Evolutionary conservation across 768 basidiomycete species (phyloP).

Genomic region (Coprinopsis sp.): DNA sequence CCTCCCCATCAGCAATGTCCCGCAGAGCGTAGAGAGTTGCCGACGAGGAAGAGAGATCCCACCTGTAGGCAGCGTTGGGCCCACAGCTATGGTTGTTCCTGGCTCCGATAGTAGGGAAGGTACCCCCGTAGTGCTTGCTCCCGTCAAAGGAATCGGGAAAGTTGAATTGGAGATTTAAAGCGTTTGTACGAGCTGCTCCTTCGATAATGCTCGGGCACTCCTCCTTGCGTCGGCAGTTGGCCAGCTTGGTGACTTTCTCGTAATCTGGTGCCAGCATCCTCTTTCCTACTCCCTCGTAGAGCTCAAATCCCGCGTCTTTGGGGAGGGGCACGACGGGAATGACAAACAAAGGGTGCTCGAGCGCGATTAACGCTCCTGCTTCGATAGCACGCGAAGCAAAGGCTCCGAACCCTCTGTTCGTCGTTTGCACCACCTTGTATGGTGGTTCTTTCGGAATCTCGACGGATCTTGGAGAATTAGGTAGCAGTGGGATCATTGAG

Average conservation of each 20-base stretch:
- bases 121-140: slow-evolving; percentile 33
- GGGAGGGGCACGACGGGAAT: slow-evolving; percentile 28
- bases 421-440: slow-evolving; percentile 23
- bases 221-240: slow-evolving; percentile 24
- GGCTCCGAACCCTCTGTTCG: slow-evolving; percentile 31
- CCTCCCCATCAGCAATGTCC: slow-evolving; percentile 33
- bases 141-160: slow-evolving; percentile 14
- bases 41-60: slow-evolving; percentile 35
- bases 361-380: slow-evolving; percentile 29
- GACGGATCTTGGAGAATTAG: background rate
- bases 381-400: slow-evolving; percentile 31
- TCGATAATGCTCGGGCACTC: slow-evolving; percentile 34
- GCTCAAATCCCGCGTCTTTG: slow-evolving; percentile 15
- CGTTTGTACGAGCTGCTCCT: slow-evolving; percentile 43
- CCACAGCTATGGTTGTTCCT: slow-evolving; percentile 46
- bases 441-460: slow-evolving; percentile 5
- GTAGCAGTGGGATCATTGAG: slow-evolving; percentile 3
- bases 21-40: slow-evolving; percentile 38
- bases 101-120: slow-evolving; percentile 38
- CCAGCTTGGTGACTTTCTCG: slow-evolving; percentile 27
- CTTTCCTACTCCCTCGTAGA: slow-evolving; percentile 27
- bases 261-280: slow-evolving; percentile 22
- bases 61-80: slow-evolving; percentile 40
- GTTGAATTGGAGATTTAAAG: slow-evolving; percentile 30
- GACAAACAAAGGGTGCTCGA: slow-evolving; percentile 38